phyloP scores from a whole-genome alignment of 495 filamentous ascomycete genomes.

The Tuber calosporum region DNA sequence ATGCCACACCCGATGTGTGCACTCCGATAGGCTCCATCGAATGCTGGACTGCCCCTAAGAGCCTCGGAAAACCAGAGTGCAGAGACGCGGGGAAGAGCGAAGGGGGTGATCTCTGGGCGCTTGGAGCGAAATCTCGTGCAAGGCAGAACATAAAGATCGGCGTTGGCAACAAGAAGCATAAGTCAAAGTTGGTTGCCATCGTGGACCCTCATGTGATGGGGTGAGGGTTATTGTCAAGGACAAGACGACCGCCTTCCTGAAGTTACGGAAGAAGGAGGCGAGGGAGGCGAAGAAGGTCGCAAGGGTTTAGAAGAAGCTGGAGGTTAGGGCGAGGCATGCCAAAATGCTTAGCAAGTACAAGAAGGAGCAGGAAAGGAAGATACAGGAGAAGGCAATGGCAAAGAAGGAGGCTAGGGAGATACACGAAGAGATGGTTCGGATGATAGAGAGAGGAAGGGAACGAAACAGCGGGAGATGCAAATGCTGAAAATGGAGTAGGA shows the following conservation, averaged over 20 bases:
- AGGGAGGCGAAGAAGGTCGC: not conserved
- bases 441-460: not conserved
- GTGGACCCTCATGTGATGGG: no score
- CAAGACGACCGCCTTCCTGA: no score
- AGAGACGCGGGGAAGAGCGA: constrained; percentile 79
- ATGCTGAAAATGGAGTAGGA: no score
- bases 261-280: constrained; percentile 3
- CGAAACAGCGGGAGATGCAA: no score
- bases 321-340: not conserved
- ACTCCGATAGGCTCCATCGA: constrained; percentile 80
- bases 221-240: no score
- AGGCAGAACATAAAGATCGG: constrained; percentile 51
- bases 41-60: constrained; percentile 83
- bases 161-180: constrained; percentile 12
- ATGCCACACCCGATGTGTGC: constrained; percentile 84
- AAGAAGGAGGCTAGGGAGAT: not conserved
- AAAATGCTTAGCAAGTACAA: not conserved
- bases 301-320: not conserved
- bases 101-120: constrained; percentile 94
- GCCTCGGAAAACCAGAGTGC: constrained; percentile 71
- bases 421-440: not conserved
- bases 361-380: not conserved
- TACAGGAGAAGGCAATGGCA: not conserved
- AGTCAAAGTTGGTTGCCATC: no score
- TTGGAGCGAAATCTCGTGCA: constrained; percentile 82